Conservation (phyloP, 805 yeast species). For the Kodamaea fukazawae region DNA sequence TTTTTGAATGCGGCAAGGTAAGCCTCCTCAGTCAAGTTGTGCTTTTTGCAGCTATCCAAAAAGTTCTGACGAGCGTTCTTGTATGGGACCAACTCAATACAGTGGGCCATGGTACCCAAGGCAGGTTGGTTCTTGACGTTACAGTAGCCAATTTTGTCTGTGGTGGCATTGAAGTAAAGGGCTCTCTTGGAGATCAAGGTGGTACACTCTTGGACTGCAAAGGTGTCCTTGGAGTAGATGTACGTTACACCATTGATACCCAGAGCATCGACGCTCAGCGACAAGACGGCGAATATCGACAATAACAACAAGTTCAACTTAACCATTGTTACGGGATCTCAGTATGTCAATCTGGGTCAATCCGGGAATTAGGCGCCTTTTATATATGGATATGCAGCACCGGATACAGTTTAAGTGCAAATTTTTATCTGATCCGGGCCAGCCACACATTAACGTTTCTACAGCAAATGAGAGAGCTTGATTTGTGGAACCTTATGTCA, state of each 20-base stretch:
- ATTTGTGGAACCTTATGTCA: too few species aligned
- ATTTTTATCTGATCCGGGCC: too few species aligned
- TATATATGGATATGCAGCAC: too few species aligned
- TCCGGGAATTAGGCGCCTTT: too few species aligned
- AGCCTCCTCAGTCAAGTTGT: conserved; percentile 27
- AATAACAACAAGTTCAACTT: too few species aligned
- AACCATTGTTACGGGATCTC: too few species aligned
- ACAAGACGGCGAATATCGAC: too few species aligned
- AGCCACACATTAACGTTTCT: too few species aligned
- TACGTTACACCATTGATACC: conserved; percentile 13
- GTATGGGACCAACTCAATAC: conserved; percentile 25
- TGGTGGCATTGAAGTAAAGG: conserved; percentile 19
- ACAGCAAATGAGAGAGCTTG: too few species aligned
- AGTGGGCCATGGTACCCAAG: conserved; percentile 37
- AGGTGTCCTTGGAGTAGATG: conserved; percentile 22
- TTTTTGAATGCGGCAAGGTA: conserved; percentile 37
- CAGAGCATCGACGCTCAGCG: too few species aligned
- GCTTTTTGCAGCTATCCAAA: conserved; percentile 18
- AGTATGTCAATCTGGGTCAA: too few species aligned
- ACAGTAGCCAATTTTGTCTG: conserved; percentile 31
- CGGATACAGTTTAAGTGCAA: too few species aligned
- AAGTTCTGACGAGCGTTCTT: conserved; percentile 17
- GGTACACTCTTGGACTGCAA: conserved; percentile 28
- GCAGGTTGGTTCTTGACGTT: conserved; percentile 35
- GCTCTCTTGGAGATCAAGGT: conserved; percentile 24